Conservation (phyloP, 2,329 filamentous ascomycete genomes). For the Trichophyton simii region DNA sequence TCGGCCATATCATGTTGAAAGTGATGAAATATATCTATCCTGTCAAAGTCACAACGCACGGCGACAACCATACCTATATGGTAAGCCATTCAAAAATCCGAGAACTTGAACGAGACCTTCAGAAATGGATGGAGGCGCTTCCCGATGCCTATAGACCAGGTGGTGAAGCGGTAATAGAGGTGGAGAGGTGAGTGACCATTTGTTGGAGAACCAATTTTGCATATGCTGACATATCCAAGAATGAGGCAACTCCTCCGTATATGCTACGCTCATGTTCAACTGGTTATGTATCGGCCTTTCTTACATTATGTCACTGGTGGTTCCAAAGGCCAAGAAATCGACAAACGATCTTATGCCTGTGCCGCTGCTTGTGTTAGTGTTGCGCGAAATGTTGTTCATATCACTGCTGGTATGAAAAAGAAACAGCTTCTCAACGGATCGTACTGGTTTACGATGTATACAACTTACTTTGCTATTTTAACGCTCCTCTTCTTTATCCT, state of each 20-base stretch:
- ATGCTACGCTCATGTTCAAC: constrained; percentile 51
- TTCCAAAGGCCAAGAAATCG: constrained; percentile 39
- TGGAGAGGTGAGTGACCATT: constrained; percentile 53
- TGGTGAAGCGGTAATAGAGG: constrained; percentile 58
- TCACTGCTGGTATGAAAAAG: constrained; percentile 52
- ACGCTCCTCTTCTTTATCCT: constrained; percentile 52
- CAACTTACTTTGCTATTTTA: constrained; percentile 54
- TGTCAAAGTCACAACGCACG: constrained; percentile 39
- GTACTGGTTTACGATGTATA: constrained; percentile 59
- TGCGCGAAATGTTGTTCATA: constrained; percentile 54
- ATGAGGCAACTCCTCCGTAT: constrained; percentile 50
- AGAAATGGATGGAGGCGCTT: constrained; percentile 52
- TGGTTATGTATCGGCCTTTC: constrained; percentile 54
- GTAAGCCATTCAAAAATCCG: constrained; percentile 53
- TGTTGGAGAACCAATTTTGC: constrained; percentile 7
- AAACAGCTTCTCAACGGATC: constrained; percentile 48
- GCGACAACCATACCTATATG: constrained; percentile 44
- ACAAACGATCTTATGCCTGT: constrained; percentile 53
- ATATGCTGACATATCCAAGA: constrained; percentile 23
- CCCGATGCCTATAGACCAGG: constrained; percentile 69
- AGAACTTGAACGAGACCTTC: constrained; percentile 51
- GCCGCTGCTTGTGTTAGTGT: constrained; percentile 54
- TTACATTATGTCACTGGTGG: constrained; percentile 49
- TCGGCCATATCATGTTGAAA: constrained; percentile 47
- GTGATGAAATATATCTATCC: constrained; percentile 54